Percentiles rank a stretch among this genome's conserved stretches.
Evolutionary conservation across 768 basidiomycete species (phyloP).

Genomic region (Tulasnella sp.): DNA sequence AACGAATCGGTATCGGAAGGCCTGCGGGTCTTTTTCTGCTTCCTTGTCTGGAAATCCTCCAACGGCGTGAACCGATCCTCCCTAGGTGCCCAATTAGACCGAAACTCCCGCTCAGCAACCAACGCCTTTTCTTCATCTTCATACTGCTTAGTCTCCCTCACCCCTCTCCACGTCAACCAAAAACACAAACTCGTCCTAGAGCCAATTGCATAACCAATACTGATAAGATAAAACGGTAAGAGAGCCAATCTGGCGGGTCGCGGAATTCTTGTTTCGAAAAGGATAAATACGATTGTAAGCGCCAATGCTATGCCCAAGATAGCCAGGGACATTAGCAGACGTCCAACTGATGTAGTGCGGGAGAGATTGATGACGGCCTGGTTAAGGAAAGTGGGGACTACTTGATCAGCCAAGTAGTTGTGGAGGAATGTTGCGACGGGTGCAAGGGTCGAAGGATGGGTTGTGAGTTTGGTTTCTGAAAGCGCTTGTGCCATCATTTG

Average conservation of each 20-base stretch:
- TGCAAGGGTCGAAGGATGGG: conserved; percentile 6
- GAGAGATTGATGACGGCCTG: conserved; percentile 12
- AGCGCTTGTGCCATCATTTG: conserved; percentile 6
- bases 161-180: conserved; percentile 10
- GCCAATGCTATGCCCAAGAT: background rate
- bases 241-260: conserved; percentile 3
- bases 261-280: background rate
- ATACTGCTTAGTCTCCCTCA: conserved; percentile 7
- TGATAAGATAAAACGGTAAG: conserved; percentile 6
- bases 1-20: background rate
- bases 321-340: conserved; percentile 2
- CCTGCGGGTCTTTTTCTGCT: background rate
- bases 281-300: conserved; percentile 3
- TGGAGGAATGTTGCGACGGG: conserved; percentile 10
- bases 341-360: background rate
- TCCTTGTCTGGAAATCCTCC: background rate
- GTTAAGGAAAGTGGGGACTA: conserved; percentile 7
- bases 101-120: background rate
- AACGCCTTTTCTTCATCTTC: background rate
- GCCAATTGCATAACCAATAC: conserved; percentile 9
- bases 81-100: no score
- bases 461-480: conserved; percentile 13
- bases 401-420: background rate
- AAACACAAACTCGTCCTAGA: conserved; percentile 12
- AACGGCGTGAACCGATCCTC: no score